A percentile compares a stretch with the other conserved stretches of the same genome.
Conservation (phyloP, 768 basidiomycete species). For the Leccinum disarticulatum region DNA sequence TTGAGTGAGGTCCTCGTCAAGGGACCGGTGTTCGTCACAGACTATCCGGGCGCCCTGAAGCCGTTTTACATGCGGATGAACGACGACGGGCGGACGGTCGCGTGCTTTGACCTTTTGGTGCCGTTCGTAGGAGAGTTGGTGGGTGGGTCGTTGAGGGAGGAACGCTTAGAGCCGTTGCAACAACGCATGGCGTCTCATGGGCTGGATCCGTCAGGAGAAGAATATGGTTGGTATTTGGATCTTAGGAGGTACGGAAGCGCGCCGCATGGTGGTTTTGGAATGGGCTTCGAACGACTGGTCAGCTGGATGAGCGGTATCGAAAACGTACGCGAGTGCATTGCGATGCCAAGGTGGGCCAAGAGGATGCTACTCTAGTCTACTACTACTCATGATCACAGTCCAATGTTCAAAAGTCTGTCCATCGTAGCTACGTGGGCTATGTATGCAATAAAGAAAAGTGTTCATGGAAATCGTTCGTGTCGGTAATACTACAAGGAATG, state of each 20-base stretch:
- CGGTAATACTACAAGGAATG: background rate
- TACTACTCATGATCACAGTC: background rate
- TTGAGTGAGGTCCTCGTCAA: constrained; percentile 65
- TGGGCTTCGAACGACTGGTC: constrained; percentile 92
- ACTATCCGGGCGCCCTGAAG: constrained; percentile 82
- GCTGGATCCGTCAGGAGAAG: constrained; percentile 40
- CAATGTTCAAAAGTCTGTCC: background rate
- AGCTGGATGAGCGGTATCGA: constrained; percentile 84
- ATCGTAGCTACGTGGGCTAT: background rate
- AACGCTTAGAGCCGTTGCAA: constrained; percentile 55
- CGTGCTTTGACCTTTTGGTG: constrained; percentile 95
- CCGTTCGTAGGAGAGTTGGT: constrained; percentile 87
- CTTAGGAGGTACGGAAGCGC: constrained; percentile 81
- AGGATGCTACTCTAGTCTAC: constrained; percentile 59
- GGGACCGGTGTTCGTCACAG: constrained; percentile 87
- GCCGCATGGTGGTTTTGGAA: constrained; percentile 93
- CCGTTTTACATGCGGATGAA: constrained; percentile 96
- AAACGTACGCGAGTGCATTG: constrained; percentile 90
- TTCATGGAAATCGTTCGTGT: background rate
- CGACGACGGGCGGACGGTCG: constrained; percentile 59
- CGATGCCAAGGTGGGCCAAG: constrained; percentile 89
- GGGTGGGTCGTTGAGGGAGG: constrained; percentile 90
- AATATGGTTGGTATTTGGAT: constrained; percentile 76
- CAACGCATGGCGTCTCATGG: constrained; percentile 49
- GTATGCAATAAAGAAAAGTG: background rate